Evolutionary conservation across 495 filamentous ascomycete genomes (phyloP).

Genomic region (Chlorociboria aeruginascens): DNA sequence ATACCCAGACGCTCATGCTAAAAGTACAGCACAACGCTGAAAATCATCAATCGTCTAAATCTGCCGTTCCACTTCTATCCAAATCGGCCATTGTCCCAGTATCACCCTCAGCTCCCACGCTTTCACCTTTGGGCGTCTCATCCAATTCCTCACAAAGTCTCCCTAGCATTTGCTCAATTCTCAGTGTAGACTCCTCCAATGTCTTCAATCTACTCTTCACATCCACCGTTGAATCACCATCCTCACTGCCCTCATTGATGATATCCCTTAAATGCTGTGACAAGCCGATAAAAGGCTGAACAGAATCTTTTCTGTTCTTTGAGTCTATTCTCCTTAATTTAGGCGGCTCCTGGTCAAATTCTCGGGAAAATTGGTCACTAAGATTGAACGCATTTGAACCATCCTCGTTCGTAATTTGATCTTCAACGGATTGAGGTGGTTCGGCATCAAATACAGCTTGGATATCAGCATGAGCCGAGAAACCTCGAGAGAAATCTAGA

Average conservation of each 20-base stretch:
- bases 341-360: constrained; percentile 5
- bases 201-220: constrained; percentile 18
- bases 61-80: constrained; percentile 6
- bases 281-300: constrained; percentile 19
- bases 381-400: constrained; percentile 3
- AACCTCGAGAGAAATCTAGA: constrained; percentile 37
- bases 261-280: constrained; percentile 16
- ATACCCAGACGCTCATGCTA: too few species aligned
- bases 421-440: constrained; percentile 40
- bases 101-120: neutral
- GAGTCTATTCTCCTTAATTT: too few species aligned
- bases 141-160: constrained; percentile 14
- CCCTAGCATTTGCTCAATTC: constrained; percentile 23
- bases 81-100: constrained; percentile 6
- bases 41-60: constrained; percentile 1
- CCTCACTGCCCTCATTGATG: constrained; percentile 11
- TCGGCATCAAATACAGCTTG: constrained; percentile 56
- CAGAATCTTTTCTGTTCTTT: constrained; percentile 20
- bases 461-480: constrained; percentile 52
- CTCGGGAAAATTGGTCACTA: constrained; percentile 6
- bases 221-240: constrained; percentile 13
- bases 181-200: constrained; percentile 19
- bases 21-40: too few species aligned
- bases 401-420: constrained; percentile 24
- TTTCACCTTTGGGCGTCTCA: constrained; percentile 11